Evolutionary conservation across 2,329 filamentous ascomycete genomes (phyloP).

Genomic region (Cercospora citrullina): DNA sequence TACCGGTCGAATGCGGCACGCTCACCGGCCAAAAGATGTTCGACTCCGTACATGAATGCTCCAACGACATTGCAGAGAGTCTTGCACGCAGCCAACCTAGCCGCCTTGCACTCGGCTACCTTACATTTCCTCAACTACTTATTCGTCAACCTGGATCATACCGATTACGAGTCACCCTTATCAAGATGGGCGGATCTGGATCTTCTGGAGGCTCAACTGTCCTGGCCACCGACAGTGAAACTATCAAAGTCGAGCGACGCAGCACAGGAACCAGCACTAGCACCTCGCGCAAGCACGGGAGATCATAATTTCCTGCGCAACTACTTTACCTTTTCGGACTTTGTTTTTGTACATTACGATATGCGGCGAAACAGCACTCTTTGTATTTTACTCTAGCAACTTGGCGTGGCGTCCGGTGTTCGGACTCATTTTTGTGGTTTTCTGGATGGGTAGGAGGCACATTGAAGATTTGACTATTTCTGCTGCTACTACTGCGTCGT

Average conservation of each 20-base stretch:
- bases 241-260: constrained; percentile 35
- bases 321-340: background rate
- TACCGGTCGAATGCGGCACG: constrained; percentile 33
- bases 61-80: constrained; percentile 30
- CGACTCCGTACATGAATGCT: constrained; percentile 37
- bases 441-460: background rate
- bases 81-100: constrained; percentile 34
- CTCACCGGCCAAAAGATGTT: constrained; percentile 38
- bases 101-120: constrained; percentile 35
- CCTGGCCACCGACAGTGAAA: constrained; percentile 34
- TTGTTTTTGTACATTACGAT: constrained; percentile 13
- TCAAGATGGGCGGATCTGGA: constrained; percentile 33
- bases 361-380: background rate
- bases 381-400: background rate
- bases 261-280: constrained; percentile 5
- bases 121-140: constrained; percentile 36
- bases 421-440: background rate
- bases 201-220: constrained; percentile 29
- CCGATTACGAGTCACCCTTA: constrained; percentile 34
- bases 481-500: background rate
- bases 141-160: constrained; percentile 37
- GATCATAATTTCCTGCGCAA: background rate
- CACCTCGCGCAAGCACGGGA: constrained; percentile 23
- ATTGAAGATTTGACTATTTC: background rate
- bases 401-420: constrained; percentile 5